Evolutionary conservation across 306 rosid genomes (phyloP), one percentile per base, ranked within the genome.

Genomic region (Begonia loranthoides): DNA sequence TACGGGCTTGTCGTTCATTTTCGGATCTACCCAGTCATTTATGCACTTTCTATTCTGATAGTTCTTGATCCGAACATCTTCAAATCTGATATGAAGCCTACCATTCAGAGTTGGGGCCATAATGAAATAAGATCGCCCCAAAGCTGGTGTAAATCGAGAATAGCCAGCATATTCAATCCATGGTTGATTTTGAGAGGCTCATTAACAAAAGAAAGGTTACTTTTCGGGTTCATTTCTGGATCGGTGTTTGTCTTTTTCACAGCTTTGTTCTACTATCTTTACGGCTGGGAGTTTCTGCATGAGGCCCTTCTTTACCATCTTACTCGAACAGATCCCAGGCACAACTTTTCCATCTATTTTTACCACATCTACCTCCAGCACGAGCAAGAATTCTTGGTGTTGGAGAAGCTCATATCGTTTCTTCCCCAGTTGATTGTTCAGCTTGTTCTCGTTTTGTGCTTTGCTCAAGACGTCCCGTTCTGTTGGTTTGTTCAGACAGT

Each of bases 1-100:
- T 90, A 78, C 53, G 95, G 99, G 60, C 87, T 90, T 64, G 67
- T 78, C 56, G 97, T 90, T 68, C 97, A 85, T 77, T 85, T 90
- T 61, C 73, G 95, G 70, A 74, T 90, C 58, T 90, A 85, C 64
- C 97, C 97, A 54, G 76, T 82, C 52, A 85, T 90, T 50, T 80
- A 90, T 59, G 71, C 81, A 54, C 79, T 85, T 55, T 85, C 94
- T 36, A 74, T 90, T 60, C 67, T 82, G 70, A 58, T 86, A 71
- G 78, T 86, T 76, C 84, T 90, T 67, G 85, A 90, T 72, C 84
- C 86, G 6, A 64, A 65, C 55, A 60, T 76, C 71, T 82, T 76
- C 80, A 76, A 44, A 49, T 67, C 75, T 63, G 69, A 75, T 67
- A 69, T 59, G 68, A 83, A 59, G 59, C 94, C 95, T 47, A 66